Evolutionary conservation across 805 yeast species (phyloP).

Genomic region (Wickerhamiella brachini): DNA sequence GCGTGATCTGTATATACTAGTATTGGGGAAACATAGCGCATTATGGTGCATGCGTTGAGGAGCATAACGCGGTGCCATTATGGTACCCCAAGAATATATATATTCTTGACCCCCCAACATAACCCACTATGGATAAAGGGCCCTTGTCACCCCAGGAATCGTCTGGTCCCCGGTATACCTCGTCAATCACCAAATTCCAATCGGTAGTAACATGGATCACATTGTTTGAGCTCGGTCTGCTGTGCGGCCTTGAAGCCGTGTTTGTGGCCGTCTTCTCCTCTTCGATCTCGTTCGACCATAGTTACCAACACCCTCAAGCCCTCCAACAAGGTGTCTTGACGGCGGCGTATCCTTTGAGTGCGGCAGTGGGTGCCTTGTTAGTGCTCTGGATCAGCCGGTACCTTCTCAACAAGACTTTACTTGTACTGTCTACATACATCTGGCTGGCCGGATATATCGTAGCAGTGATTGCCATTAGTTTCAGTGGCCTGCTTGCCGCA

Average conservation of each 20-base stretch:
- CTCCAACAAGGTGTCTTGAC: slow-evolving; percentile 12
- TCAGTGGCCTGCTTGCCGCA: slow-evolving; percentile 10
- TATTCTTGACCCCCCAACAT: not conserved
- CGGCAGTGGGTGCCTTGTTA: slow-evolving; percentile 13
- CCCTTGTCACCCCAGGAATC: not conserved
- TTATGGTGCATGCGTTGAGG: too few relatives aligned
- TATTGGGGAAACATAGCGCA: too few relatives aligned
- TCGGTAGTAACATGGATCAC: slow-evolving; percentile 8
- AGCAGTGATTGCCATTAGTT: slow-evolving; percentile 5
- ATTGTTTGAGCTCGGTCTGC: slow-evolving; percentile 12
- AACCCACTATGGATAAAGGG: not conserved
- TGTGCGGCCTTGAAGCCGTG: slow-evolving; percentile 18
- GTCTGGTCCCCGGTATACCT: not conserved
- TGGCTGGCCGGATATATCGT: slow-evolving; percentile 17
- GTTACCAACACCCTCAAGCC: slow-evolving; percentile 12
- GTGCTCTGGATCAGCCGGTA: slow-evolving; percentile 5
- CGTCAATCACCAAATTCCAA: not conserved
- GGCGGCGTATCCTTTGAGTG: slow-evolving; percentile 15
- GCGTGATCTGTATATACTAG: too few relatives aligned
- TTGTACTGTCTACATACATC: slow-evolving; percentile 5
- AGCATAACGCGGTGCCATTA: too few relatives aligned
- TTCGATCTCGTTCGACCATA: slow-evolving; percentile 7
- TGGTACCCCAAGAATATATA: not conserved
- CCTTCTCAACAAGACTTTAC: slow-evolving; percentile 1
- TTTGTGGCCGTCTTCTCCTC: slow-evolving; percentile 14